Evolutionary conservation across 1,284 basidiomycete species (phyloP).

Genomic region (Boletus coffeatus): DNA sequence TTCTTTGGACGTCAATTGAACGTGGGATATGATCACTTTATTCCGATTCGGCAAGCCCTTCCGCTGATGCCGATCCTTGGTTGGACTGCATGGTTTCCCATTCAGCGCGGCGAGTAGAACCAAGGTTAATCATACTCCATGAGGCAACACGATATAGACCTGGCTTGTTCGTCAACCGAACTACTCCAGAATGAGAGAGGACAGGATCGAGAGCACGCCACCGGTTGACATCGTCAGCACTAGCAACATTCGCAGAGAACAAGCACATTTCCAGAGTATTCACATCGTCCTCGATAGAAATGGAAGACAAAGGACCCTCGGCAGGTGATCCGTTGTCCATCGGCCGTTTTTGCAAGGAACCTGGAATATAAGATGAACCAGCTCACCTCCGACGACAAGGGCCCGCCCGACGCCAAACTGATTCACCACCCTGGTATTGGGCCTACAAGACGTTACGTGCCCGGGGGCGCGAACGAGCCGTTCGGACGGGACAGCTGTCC

Average conservation of each 20-base stretch:
- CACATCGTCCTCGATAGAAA: slow-evolving; percentile 1
- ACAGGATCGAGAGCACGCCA: slow-evolving; percentile 4
- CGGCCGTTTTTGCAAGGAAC: slow-evolving; percentile 16
- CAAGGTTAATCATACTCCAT: slow-evolving; percentile 40
- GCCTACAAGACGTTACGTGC: slow-evolving; percentile 9
- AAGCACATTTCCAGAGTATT: slow-evolving; percentile 9
- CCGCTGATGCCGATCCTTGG: slow-evolving; percentile 10
- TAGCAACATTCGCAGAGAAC: slow-evolving; percentile 15
- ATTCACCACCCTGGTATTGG: slow-evolving; percentile 31
- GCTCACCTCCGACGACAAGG: slow-evolving; percentile 33
- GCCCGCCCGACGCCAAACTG: slow-evolving; percentile 27
- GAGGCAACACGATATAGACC: slow-evolving; percentile 39
- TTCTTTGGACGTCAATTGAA: slow-evolving; percentile 25
- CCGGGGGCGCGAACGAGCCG: neutral
- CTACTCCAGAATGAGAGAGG: slow-evolving; percentile 1
- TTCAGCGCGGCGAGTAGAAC: slow-evolving; percentile 22
- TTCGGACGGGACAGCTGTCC: neutral
- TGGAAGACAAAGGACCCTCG: slow-evolving; percentile 6
- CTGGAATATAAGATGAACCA: slow-evolving; percentile 18
- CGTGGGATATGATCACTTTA: slow-evolving; percentile 30
- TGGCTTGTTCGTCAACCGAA: slow-evolving; percentile 21
- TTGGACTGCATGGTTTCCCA: slow-evolving; percentile 14
- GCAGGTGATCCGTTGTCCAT: slow-evolving; percentile 4
- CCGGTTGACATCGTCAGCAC: slow-evolving; percentile 2
- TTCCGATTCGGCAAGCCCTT: slow-evolving; percentile 14